Conservation (phyloP, 176 grass and related monocot species). For the Oryza brachyantha region DNA sequence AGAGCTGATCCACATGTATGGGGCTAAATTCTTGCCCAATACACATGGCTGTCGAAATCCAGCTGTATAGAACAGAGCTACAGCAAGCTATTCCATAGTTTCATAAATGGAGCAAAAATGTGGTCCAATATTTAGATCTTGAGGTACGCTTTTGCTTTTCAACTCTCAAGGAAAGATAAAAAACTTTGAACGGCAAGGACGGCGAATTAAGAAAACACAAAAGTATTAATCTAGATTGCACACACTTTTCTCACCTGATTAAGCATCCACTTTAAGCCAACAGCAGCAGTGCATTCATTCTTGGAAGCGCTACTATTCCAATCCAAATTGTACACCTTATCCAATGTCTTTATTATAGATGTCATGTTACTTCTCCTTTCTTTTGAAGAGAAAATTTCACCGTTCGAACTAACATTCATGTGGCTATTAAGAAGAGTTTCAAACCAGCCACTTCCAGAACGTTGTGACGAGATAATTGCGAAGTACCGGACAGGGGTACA, state of each 20-base stretch:
- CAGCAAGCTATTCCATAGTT: background rate
- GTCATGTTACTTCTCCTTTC: conserved; percentile 79
- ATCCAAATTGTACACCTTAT: conserved; percentile 88
- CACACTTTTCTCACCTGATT: conserved; percentile 69
- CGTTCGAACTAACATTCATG: conserved; percentile 85
- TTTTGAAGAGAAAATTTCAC: conserved; percentile 83
- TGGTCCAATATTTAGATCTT: background rate
- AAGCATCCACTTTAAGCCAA: conserved; percentile 97
- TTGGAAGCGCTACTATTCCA: conserved; percentile 91
- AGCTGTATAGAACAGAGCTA: background rate
- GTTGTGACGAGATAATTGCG: conserved; percentile 74
- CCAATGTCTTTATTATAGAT: conserved; percentile 69
- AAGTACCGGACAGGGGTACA: conserved; percentile 77
- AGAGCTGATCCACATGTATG: background rate
- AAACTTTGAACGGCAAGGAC: background rate
- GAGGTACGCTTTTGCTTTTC: background rate
- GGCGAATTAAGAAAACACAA: background rate
- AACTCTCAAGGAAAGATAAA: background rate
- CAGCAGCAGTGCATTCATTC: conserved; percentile 85
- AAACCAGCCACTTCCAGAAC: conserved; percentile 97
- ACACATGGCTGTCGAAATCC: background rate
- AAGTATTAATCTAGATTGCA: background rate
- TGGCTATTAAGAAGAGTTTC: conserved; percentile 94
- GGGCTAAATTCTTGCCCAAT: background rate
- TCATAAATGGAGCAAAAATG: background rate